Conservation (phyloP, 1,139 yeast genomes). For the Geotrichum europaeum region DNA sequence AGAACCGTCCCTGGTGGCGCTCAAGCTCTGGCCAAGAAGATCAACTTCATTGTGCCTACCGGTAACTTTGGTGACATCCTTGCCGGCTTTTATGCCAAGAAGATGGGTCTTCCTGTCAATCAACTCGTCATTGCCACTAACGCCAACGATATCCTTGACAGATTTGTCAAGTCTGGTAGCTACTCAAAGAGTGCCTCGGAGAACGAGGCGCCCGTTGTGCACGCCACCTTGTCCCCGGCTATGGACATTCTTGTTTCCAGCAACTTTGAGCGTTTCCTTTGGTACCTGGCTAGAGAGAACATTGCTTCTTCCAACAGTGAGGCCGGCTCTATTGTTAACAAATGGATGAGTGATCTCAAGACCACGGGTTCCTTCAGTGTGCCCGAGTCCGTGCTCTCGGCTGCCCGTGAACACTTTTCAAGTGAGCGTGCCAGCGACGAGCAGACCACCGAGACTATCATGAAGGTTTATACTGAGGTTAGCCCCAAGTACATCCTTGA, state of each 20-base stretch:
- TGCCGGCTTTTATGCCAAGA: constrained; percentile 90
- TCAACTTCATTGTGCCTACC: constrained; percentile 89
- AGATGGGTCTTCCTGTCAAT: constrained; percentile 91
- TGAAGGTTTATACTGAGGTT: constrained; percentile 52
- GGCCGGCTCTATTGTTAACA: constrained; percentile 67
- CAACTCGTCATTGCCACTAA: constrained; percentile 90
- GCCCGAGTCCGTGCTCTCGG: constrained; percentile 54
- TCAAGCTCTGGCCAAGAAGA: constrained; percentile 30
- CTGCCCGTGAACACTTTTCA: constrained; percentile 63
- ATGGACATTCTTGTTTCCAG: constrained; percentile 96
- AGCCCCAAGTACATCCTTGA: constrained; percentile 78
- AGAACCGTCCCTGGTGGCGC: constrained; percentile 32
- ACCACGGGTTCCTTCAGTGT: constrained; percentile 69
- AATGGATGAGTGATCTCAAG: constrained; percentile 79
- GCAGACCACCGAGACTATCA: constrained; percentile 73
- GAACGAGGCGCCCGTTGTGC: constrained; percentile 54
- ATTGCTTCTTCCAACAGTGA: constrained; percentile 52
- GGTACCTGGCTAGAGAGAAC: constrained; percentile 82
- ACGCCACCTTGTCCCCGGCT: constrained; percentile 92
- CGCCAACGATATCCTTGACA: constrained; percentile 87
- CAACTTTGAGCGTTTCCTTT: constrained; percentile 89
- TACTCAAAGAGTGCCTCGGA: constrained; percentile 50
- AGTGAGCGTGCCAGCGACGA: constrained; percentile 76
- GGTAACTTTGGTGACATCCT: constrained; percentile 98
- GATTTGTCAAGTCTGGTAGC: constrained; percentile 81